Base-by-base conservation (phyloP, 495 filamentous ascomycete species). In the Niebla homalea region DNA sequence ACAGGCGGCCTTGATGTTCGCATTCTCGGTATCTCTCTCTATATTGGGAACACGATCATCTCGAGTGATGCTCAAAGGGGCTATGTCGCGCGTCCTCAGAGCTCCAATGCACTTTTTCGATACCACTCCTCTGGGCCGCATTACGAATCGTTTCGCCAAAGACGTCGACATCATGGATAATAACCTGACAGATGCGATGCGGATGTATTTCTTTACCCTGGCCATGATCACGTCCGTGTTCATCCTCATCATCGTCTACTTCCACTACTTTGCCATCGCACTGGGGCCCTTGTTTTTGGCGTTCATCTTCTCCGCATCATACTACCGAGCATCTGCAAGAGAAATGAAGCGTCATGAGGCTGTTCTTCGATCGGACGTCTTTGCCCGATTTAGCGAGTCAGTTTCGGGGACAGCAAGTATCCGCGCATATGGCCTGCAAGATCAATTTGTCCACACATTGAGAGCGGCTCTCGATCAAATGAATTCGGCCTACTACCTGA, bases 71-170 rank as follows among this genome's bases (percentile, higher is more conserved):
- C 74, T 96, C 38, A 76, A 83, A 11, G 68, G 79, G n/a, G 89
- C 92, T 20, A 84, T 96, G 68, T 74, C 65, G 11, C 77, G 83
- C 39, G 85, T 88, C 1, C 72, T 98, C 37, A 77, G 89, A 43
- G 90, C 92, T 0, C 92, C 92, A 0, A 94, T 97, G 89, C 82
- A 83, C 4, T 97, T 97, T 71, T 96, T 97, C 69, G 92, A 96
- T 56, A 96, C 90, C 0, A 98, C 92, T 0, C 92, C 92, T 1
- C 70, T 96, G 0, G 92, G 92, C n/a, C 81, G 92, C 21, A 95
- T 98, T 61, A 92, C 88, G 8, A 98, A 97, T 61, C 85, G 92
- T 19, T 98, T 98, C 67, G 90, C 89, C 3, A 87, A 89, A 58
- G 92, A 98, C 64, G 82, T 96, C 41, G 84, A 94, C 58, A 83